Percentiles rank a stretch among this genome's conserved stretches.
These are phyloP conservation scores for Puccinia polysora DNA, from an alignment of 1,284 basidiomycete species.

Conservation along the genomic window DNA sequence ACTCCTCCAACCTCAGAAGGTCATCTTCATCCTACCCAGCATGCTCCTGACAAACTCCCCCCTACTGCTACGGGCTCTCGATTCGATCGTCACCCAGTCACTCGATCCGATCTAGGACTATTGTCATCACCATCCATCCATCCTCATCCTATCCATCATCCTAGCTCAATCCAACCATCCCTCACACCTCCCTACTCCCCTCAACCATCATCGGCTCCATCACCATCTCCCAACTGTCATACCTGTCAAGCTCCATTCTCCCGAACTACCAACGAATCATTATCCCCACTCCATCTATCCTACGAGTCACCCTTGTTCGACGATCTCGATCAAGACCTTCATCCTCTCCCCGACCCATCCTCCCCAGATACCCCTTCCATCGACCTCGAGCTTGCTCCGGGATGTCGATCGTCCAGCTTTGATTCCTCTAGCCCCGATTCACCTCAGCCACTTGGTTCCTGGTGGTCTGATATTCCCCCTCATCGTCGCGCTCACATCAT, in stretches of 20 bases:
- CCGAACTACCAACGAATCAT: background rate
- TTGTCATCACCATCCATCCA: background rate
- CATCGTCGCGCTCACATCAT: conserved; percentile 12
- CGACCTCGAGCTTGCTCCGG: background rate
- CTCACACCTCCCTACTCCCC: background rate
- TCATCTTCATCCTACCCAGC: no score
- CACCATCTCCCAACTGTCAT: conserved; percentile 5
- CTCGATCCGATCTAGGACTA: no score
- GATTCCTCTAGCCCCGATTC: conserved; percentile 6
- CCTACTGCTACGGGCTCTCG: no score
- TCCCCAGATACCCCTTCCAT: background rate
- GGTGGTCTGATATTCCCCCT: conserved; percentile 16
- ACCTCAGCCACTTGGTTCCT: background rate
- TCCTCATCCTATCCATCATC: background rate
- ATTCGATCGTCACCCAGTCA: background rate
- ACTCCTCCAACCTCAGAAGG: no score
- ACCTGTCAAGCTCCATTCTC: conserved; percentile 2
- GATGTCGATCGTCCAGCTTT: background rate
- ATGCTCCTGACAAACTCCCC: no score
- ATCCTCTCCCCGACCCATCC: background rate
- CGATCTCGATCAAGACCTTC: background rate
- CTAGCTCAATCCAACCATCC: background rate
- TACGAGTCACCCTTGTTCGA: conserved; percentile 5
- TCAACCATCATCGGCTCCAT: background rate
- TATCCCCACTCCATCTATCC: background rate